phyloP scores from a whole-genome alignment of 192 early-diverging fungal species.

The Umbelopsis isabellina region DNA sequence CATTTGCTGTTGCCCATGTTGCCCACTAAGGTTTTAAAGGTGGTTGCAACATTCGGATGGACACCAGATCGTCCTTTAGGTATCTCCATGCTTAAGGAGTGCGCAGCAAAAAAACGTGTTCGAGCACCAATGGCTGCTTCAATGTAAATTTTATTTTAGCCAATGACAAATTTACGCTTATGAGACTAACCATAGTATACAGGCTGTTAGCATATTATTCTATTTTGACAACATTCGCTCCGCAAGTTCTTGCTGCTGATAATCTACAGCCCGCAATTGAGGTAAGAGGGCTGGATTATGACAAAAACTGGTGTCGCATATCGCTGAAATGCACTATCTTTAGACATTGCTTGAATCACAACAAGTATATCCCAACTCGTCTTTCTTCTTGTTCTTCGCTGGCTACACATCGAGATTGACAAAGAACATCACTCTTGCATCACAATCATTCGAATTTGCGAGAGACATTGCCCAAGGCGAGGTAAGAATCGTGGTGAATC shows the following conservation, averaged over 20 bases:
- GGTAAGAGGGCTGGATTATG: background rate
- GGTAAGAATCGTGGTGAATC: constrained; percentile 20
- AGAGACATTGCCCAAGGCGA: constrained; percentile 38
- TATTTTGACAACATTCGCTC: constrained; percentile 50
- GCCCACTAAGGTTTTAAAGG: constrained; percentile 48
- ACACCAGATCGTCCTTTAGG: constrained; percentile 51
- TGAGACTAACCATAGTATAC: background rate
- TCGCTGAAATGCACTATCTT: background rate
- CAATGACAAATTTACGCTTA: background rate
- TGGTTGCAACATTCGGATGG: constrained; percentile 55
- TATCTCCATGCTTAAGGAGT: constrained; percentile 45
- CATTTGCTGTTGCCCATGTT: constrained; percentile 52
- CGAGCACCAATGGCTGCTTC: constrained; percentile 52
- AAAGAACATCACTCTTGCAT: constrained; percentile 34
- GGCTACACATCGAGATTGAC: constrained; percentile 47
- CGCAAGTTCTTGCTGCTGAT: constrained; percentile 46
- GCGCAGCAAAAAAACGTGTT: constrained; percentile 47
- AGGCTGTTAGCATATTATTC: constrained; percentile 51
- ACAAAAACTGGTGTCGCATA: background rate
- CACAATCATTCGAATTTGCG: constrained; percentile 41
- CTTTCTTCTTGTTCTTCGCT: constrained; percentile 54
- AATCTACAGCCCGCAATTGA: constrained; percentile 44
- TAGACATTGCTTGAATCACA: constrained; percentile 49
- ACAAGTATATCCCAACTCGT: constrained; percentile 48
- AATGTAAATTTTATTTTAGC: constrained; percentile 37